Base-by-base conservation (phyloP, 441 rosid genomes). In the Daphne laureola region DNA sequence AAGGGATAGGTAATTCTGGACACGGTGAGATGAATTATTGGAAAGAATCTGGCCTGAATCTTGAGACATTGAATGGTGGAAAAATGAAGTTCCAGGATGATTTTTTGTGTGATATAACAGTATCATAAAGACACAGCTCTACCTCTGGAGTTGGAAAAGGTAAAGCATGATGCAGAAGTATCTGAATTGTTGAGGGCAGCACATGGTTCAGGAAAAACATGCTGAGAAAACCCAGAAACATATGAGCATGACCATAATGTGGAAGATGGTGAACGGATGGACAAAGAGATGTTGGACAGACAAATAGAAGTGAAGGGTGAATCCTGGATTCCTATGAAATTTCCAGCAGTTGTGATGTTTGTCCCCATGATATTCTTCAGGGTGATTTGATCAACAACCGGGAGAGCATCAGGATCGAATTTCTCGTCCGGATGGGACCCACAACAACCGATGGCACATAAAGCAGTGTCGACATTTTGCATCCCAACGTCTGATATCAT, bases 391-490 rank as follows among this genome's bases (percentile, higher is more conserved):
- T 72, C 67, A 17, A 90, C 47, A 15, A 57, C 62, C 0, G 98
- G 95, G 38, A 90, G 60, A 14, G 98, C 96, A 9, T 74, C 48
- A 0, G 83, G 80, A 65, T 91, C 92, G 46, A 53, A 91, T 11
- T 61, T 61, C 53, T 91, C 88, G 1, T 91, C 98, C 0, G 98
- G 87, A 53, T 91, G 98, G 17, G 72, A 49, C 31, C 92, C 98
- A 0, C 53, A 51, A 59, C 82, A 63, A 8, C 92, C 95, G 2
- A 64, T 43, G 5, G 83, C 88, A 14, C 67, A 61, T 21, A 91
- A 73, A 43, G 92, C 92, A 1, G 55, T 53, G 8, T 23, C 11
- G 15, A 82, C 59, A 16, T 72, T 63, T 1, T 62, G 42, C 65
- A 91, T 40, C 35, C 69, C 64, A 12, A 72, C 70, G 57, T 62